Evolutionary conservation across 148 eudicot genomes (phyloP), one percentile per base, ranked within the genome.

Genomic region (Chenopodium quinoa): DNA sequence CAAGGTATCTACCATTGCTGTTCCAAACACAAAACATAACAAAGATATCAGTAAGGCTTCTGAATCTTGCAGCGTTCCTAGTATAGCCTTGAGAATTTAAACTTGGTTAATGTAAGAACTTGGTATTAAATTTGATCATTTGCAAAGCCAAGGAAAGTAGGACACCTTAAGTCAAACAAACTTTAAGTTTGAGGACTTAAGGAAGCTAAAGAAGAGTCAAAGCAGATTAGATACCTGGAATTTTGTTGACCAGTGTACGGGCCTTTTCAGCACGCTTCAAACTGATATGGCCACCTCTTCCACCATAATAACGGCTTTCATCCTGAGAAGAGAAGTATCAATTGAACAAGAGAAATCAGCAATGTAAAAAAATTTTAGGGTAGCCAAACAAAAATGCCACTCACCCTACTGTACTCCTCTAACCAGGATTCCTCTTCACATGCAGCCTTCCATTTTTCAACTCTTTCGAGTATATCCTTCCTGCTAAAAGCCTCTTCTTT

Each of bases 251-350:
- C 65, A 87, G 74, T 71, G 80, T 85, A 85, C 97, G 93, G 78
- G 97, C 95, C 79, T 93, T 91, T 89, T 94, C 98, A 71, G 98
- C 98, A 75, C 94, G 97, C 85, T 88, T 94, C 64, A 93, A 81
- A 47, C 80, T 88, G 65, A 93, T 90, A 85, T 93, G 98, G 9
- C 90, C 91, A 13, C 98, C 98, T 90, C 90, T 90, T 82, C 98
- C 97, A 83, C 92, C 90, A 91, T 91, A 88, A 77, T 91, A 94
- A 48, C 97, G 97, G 75, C 81, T 87, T 48, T 93, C 94, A 86
- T 93, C 95, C 98, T 93, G 81, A 63, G 64, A 64, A 34, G 22
- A 16, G 72, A 76, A 65, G 60, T 62, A 79, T 71, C 62, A 56
- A 19, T 50, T 11, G 32, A 40, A 40, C 7, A 40, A 6, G 44